phyloP scores from a whole-genome alignment of 1,139 yeast species.

The Protomyces inouyei region DNA sequence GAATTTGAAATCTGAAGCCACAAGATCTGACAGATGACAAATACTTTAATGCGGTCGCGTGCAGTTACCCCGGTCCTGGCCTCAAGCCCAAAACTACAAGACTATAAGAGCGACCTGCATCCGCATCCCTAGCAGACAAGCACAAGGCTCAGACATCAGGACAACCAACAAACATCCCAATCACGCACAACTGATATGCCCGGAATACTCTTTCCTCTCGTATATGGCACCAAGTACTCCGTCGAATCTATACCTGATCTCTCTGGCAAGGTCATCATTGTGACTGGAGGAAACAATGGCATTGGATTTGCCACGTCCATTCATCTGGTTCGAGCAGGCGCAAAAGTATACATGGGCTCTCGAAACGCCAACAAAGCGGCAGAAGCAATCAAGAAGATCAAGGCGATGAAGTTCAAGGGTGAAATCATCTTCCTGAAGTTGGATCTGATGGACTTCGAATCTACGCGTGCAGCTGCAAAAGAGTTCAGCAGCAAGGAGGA shows the following conservation, averaged over 20 bases:
- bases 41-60: no score
- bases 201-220: conserved; percentile 15
- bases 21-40: no score
- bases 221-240: conserved; percentile 37
- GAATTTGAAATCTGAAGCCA: no score
- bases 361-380: conserved; percentile 43
- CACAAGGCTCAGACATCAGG: no score
- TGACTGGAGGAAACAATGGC: conserved; percentile 33
- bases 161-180: no score
- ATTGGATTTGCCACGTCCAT: conserved; percentile 32
- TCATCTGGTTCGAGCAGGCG: conserved; percentile 40
- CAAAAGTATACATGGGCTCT: conserved; percentile 45
- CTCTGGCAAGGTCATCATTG: conserved; percentile 39
- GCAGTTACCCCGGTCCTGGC: no score
- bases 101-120: no score
- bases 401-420: conserved; percentile 35
- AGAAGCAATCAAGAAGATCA: conserved; percentile 40
- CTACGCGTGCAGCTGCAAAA: conserved; percentile 30
- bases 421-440: conserved; percentile 35
- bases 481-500: conserved; percentile 29
- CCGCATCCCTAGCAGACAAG: no score
- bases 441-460: conserved; percentile 47
- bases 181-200: not conserved
- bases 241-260: conserved; percentile 47
- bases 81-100: no score